phyloP scores from a whole-genome alignment of 257 asterid genomes.

The Marsdenia floribunda region DNA sequence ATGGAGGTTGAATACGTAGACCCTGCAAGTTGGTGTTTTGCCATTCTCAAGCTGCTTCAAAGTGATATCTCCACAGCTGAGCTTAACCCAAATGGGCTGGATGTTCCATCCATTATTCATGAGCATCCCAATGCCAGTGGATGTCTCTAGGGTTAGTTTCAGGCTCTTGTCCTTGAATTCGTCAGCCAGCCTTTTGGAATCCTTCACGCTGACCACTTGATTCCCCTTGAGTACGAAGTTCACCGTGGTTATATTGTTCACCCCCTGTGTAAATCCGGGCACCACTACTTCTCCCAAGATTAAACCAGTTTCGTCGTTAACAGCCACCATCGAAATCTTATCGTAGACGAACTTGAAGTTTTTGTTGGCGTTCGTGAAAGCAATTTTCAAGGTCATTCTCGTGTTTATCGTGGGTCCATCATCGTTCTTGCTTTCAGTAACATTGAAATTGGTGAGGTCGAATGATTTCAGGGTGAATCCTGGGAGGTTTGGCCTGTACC shows the following conservation, averaged over 20 bases:
- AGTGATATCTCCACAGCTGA: constrained; percentile 13
- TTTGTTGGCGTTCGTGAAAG: constrained; percentile 34
- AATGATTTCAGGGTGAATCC: constrained; percentile 29
- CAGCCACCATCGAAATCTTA: constrained; percentile 10
- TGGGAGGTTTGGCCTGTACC: constrained; percentile 47
- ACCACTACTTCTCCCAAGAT: constrained; percentile 2
- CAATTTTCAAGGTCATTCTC: constrained; percentile 13
- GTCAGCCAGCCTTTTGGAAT: background rate
- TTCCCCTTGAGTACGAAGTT: constrained; percentile 7
- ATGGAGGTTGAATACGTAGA: constrained; percentile 5
- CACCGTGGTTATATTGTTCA: constrained; percentile 8
- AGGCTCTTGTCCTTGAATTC: constrained; percentile 13
- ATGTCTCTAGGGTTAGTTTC: constrained; percentile 3
- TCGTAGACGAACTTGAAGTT: constrained; percentile 31
- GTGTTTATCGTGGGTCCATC: constrained; percentile 32
- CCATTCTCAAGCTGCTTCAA: constrained; percentile 19
- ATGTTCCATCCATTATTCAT: constrained; percentile 6
- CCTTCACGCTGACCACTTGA: background rate
- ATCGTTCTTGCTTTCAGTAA: constrained; percentile 15
- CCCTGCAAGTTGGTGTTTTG: constrained; percentile 13
- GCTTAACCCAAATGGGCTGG: constrained; percentile 7
- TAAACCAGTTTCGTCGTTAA: constrained; percentile 8
- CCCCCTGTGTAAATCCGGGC: constrained; percentile 14
- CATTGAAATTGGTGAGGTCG: constrained; percentile 25
- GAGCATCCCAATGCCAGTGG: constrained; percentile 15